A percentile compares a stretch with the other conserved stretches of the same genome.
Conservation (phyloP, 2,329 filamentous ascomycete genomes). For the Trichoderma semiorbis region DNA sequence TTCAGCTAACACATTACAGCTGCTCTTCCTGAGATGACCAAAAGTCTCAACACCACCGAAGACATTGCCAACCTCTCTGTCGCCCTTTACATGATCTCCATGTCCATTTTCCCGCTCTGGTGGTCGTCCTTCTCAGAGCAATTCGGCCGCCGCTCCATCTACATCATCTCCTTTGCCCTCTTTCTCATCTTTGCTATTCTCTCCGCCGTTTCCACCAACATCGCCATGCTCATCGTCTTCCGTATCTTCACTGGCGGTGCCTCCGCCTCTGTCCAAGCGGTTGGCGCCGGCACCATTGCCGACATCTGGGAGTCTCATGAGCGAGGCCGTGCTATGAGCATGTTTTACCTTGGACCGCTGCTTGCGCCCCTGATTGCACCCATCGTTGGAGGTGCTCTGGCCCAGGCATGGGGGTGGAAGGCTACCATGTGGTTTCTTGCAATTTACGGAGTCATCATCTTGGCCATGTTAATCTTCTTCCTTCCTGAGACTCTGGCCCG, state of each 20-base stretch:
- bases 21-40: slow-evolving; percentile 61
- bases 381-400: slow-evolving; percentile 71
- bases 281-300: slow-evolving; percentile 78
- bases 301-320: slow-evolving; percentile 74
- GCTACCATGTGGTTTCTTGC: slow-evolving; percentile 75
- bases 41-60: slow-evolving; percentile 57
- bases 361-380: slow-evolving; percentile 72
- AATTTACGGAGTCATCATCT: slow-evolving; percentile 61
- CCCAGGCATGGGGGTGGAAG: slow-evolving; percentile 67
- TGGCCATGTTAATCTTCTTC: slow-evolving; percentile 55
- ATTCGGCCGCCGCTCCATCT: slow-evolving; percentile 72
- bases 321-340: slow-evolving; percentile 73
- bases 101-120: slow-evolving; percentile 84
- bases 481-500: slow-evolving; percentile 63
- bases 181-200: slow-evolving; percentile 70
- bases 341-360: slow-evolving; percentile 78
- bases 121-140: slow-evolving; percentile 79
- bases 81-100: slow-evolving; percentile 75
- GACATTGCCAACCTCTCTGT: slow-evolving; percentile 73
- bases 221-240: slow-evolving; percentile 75
- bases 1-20: slow-evolving; percentile 44
- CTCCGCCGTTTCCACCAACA: slow-evolving; percentile 64
- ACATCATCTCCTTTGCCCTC: slow-evolving; percentile 68
- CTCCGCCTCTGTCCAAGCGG: slow-evolving; percentile 75
- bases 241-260: slow-evolving; percentile 71